Base-by-base conservation (phyloP, 495 filamentous ascomycete species). In the Talaromyces ruber region DNA sequence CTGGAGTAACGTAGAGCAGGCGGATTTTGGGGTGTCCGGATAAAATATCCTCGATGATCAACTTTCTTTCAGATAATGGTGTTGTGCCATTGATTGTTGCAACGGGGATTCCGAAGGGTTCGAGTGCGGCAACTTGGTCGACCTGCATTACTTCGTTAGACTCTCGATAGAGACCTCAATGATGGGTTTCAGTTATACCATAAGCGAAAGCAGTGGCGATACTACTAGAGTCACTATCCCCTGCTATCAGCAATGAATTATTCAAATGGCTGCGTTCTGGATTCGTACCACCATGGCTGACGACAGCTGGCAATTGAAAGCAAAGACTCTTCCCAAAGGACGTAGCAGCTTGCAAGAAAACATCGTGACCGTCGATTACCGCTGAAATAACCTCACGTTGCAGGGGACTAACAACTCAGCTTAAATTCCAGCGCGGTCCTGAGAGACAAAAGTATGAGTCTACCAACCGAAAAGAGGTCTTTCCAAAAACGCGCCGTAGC, bases 261-360 rank as follows among this genome's bases (percentile, higher is more conserved):
- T 34, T n/a, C 4, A 14, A 3, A 21, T 37, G 24, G 12, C 12
- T 39, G 34, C 34, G 14, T 16, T 14, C 16, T 22, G 59, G 16
- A 61, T 18, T 78, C 86, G 64, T 74, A 92, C 89, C 90, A 60
- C 92, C 92, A 78, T 85, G 85, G 64, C 90, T 88, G 22, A 95
- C 85, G 30, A 98, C 84, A 4, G 93, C 93, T 3, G 93, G 93
- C 3, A 98, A 79, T 66, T 98, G 93, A 66, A 93, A 98, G 73
- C 93, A 97, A 24, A 98, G 71, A 68, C 91, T 96, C 72, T 98
- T 98, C 14, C 93, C 93, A 69, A 96, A 96, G 1, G 91, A 94
- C 3, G 93, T 98, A n/a, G 92, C 93, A 34, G 93, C 93, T 72
- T 97, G 93, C 1, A 98, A 81, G 69, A 96, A 97, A 26, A 98